These are phyloP conservation scores for Neolentinus lepideus DNA, from an alignment of 1,284 basidiomycete genomes.

Conservation along the genomic window DNA sequence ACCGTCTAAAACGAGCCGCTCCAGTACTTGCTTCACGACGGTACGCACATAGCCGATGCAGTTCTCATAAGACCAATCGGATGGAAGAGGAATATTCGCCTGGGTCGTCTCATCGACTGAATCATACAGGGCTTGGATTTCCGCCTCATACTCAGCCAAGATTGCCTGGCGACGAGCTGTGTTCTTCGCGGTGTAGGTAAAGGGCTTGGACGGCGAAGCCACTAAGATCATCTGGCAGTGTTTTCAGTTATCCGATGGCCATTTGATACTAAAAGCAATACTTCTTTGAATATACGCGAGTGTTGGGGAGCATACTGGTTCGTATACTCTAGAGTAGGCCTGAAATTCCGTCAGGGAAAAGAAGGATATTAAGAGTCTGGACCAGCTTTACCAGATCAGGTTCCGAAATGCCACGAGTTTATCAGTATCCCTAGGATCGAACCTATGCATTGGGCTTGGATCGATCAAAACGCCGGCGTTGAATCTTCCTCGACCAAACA, in stretches of 20 bases:
- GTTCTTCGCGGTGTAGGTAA: slow-evolving; percentile 29
- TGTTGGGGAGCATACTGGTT: slow-evolving; percentile 34
- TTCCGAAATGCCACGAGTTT: slow-evolving; percentile 21
- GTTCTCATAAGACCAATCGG: slow-evolving; percentile 18
- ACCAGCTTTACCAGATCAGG: slow-evolving; percentile 21
- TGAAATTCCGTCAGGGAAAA: not conserved
- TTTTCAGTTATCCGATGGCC: not conserved
- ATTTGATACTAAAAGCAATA: not conserved
- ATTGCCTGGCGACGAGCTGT: slow-evolving; percentile 24
- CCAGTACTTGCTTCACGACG: slow-evolving; percentile 20
- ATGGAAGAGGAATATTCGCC: slow-evolving; percentile 19
- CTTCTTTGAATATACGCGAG: slow-evolving; percentile 32
- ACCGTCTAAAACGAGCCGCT: slow-evolving; percentile 15
- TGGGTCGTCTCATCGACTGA: slow-evolving; percentile 19
- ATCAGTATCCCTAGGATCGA: slow-evolving; percentile 18
- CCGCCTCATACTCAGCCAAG: slow-evolving; percentile 24
- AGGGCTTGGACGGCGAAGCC: slow-evolving; percentile 22
- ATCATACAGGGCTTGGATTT: slow-evolving; percentile 28
- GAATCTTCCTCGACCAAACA: slow-evolving; percentile 33
- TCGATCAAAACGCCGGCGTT: slow-evolving; percentile 31
- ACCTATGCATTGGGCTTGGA: slow-evolving; percentile 16
- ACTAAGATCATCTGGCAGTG: slow-evolving; percentile 26
- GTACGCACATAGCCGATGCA: slow-evolving; percentile 20
- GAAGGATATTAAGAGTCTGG: not conserved
- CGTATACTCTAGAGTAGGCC: slow-evolving; percentile 16